Evolutionary conservation across 805 yeast species (phyloP), one percentile per base, ranked within the genome.

Genomic region (Hanseniaspora occidentalis): DNA sequence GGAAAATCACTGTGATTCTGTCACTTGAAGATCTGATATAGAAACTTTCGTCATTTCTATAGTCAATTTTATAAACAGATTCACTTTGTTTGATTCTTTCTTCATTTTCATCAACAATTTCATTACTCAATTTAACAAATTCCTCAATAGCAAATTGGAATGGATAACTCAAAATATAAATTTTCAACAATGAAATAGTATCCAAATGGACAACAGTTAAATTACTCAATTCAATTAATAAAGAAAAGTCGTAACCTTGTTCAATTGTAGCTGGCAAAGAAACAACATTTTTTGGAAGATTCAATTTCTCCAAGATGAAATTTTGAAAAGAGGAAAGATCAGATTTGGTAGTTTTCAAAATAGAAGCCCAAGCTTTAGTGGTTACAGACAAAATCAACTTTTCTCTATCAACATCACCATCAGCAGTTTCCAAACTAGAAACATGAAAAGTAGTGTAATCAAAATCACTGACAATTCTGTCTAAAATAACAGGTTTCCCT

Each of bases 361-460:
- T 49, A 11, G 55, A 50, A 24, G 47, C 47, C 60, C 61, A 57
- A 1, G 62, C 61, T 35, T 57, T 58, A 6, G 61, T 55, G 24
- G 47, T 52, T 39, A 58, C 47, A 38, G 61, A 54, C 37, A 60
- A 33, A 27, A 41, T 43, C 31, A 60, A 33, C 4, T 44, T 52
- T 26, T 77, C 60, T 63, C 80, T 84, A 29, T 41, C 43, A 14
- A 41, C 31, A n/a, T 41, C 43, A 2, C 29, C 43, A 9, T 25
- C 40, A 49, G 78, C 86, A 2, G 88, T 84, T n/a, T 94, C 36
- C 19, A 50, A 41, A 43, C 52, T 89, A 37, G 95, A 80, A 45
- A 92, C 68, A 60, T 89, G 97, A 62, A 83, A 88, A 23, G 92
- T 83, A 38, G 96, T 94, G 64, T 85, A 85, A 61, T 92, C 99